Conservation (phyloP, 192 early-diverging fungal species). For the Jimgerdemannia flammicorona region DNA sequence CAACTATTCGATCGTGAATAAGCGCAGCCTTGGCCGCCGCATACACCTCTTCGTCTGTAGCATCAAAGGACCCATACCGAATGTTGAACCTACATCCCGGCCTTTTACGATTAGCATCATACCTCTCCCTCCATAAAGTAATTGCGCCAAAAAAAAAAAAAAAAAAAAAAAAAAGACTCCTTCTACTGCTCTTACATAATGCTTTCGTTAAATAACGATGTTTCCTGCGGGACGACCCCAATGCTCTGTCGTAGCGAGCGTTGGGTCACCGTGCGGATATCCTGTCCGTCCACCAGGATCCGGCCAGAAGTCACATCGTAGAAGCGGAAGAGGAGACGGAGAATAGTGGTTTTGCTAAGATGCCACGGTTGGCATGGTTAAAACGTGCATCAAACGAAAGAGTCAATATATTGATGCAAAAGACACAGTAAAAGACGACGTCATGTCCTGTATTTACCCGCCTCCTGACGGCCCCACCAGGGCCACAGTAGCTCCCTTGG, state of each 20-base stretch:
- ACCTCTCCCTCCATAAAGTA: too few relatives aligned
- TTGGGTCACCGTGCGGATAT: slow-evolving; percentile 63
- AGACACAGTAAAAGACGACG: background rate
- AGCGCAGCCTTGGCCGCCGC: slow-evolving; percentile 71
- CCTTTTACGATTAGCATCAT: too few relatives aligned
- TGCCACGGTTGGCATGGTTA: background rate
- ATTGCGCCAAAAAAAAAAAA: too few relatives aligned
- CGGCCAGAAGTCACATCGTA: slow-evolving; percentile 80
- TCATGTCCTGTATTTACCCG: slow-evolving; percentile 29
- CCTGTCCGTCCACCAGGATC: slow-evolving; percentile 86
- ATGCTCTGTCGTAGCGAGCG: slow-evolving; percentile 74
- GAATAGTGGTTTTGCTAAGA: slow-evolving; percentile 62
- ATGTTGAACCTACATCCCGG: too few relatives aligned
- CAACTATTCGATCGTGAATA: slow-evolving; percentile 75
- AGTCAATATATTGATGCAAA: background rate
- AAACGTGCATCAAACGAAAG: too few relatives aligned
- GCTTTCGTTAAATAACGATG: slow-evolving; percentile 94
- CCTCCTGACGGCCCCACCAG: slow-evolving; percentile 75
- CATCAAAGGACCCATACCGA: slow-evolving; percentile 71
- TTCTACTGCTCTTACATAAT: slow-evolving; percentile 55
- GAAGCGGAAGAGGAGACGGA: slow-evolving; percentile 84
- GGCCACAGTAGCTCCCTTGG: slow-evolving; percentile 70
- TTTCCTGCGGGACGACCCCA: slow-evolving; percentile 94
- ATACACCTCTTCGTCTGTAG: slow-evolving; percentile 65
- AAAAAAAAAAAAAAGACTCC: too few relatives aligned